Evolutionary conservation across 306 rosid genomes (phyloP).

Genomic region (Trifolium dubium): DNA sequence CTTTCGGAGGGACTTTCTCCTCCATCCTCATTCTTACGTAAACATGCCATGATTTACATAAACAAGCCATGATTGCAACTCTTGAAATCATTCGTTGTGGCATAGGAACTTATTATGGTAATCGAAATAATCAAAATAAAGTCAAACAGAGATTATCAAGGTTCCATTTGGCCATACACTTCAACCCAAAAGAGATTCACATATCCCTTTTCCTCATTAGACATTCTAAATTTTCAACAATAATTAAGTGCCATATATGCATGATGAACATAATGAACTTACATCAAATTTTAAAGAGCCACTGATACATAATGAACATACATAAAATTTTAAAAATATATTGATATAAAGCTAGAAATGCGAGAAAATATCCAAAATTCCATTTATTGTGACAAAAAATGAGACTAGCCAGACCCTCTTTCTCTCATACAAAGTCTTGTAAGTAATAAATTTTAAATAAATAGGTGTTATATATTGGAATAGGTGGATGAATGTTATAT

Average conservation of each 20-base stretch:
- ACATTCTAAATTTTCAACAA: neutral
- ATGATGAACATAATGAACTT: no score
- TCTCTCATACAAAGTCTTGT: constrained; percentile 1
- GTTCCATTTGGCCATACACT: neutral
- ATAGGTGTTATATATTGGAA: constrained; percentile 19
- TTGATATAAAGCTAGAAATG: constrained; percentile 20
- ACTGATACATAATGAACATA: neutral
- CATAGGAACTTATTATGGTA: no score
- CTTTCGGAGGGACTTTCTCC: no score
- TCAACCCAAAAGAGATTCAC: neutral
- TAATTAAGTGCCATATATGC: neutral
- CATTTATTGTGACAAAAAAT: constrained; percentile 43
- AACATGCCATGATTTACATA: no score
- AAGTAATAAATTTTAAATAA: neutral
- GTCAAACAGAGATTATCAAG: constrained; percentile 14
- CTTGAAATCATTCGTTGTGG: no score
- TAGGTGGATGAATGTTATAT: neutral
- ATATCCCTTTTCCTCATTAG: neutral
- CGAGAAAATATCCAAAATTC: constrained; percentile 17
- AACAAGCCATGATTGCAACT: no score
- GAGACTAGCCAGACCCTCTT: neutral
- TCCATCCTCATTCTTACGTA: no score
- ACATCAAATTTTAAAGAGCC: neutral
- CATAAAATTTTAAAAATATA: neutral
- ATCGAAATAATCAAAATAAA: neutral